Base-by-base conservation (phyloP, 805 yeast species). In the Brettanomyces sp. region DNA sequence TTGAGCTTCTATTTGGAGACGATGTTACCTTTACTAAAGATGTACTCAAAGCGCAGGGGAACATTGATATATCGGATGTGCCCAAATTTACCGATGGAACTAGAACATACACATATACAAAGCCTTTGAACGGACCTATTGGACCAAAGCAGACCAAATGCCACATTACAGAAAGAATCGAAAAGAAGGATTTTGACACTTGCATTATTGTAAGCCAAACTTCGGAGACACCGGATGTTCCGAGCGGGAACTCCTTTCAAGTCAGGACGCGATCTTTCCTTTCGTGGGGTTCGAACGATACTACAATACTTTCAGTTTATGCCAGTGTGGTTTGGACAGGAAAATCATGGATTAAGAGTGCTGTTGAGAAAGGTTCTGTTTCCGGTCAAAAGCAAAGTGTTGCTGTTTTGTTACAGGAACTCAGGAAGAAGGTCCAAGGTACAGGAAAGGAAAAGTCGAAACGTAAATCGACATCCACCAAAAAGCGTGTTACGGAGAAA, bases 121-220 rank as follows among this genome's bases (percentile, higher is more conserved):
- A 84, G 53, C 90, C 91, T 1, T 64, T 85, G 39, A 68, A 73
- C 43, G 80, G 77, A 3, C 74, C 86, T 0, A 78, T 85, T 46
- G 93, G 91, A 0, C 93, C 93, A 5, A 83, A 82, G 53, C 84
- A 83, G 53, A 84, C 95, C 0, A 65, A 65, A 47, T 84, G 91
- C 66, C 59, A 69, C 14, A 80, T 85, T 41, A 68, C 71, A 4
- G 95, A 85, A 56, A 70, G 70, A 2, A 56, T 84, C 14, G 77
- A 79, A 30, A 67, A 72, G 39, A 66, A 58, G 45, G 80, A 83
- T 54, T 67, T 75, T 18, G 67, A 73, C 5, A 64, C 68, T 24
- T 65, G 59, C 47, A 68, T 79, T 22, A 66, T 69, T 30, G 76
- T 80, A 2, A 68, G 73, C 3, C 85, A 82, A 52, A 59, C 68